Conservation (phyloP, 345 rosid genomes). For the Euphorbia pulcherrima region DNA sequence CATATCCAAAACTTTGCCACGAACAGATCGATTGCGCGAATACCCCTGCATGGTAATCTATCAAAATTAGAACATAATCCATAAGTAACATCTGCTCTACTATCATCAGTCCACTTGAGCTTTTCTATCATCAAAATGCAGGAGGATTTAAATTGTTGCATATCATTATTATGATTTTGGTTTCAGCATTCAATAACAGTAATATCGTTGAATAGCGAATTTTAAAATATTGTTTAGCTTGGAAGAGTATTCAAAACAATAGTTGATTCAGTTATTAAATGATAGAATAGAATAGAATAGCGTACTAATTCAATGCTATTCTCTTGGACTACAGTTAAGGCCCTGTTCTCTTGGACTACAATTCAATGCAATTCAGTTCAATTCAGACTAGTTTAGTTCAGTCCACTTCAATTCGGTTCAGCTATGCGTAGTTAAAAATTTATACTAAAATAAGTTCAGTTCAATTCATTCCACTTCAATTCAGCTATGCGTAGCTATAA, state of each 20-base stretch:
- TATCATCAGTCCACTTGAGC: background rate
- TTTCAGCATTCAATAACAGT: background rate
- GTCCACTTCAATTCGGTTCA: too few species aligned
- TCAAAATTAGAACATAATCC: background rate
- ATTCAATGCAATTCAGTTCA: too few species aligned
- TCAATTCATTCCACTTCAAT: too few species aligned
- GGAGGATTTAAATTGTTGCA: background rate
- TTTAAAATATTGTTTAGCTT: background rate
- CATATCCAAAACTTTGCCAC: conserved; percentile 27
- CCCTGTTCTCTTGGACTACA: too few species aligned
- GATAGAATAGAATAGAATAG: too few species aligned
- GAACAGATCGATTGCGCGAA: conserved; percentile 26
- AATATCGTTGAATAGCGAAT: background rate
- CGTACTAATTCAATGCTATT: too few species aligned
- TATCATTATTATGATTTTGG: background rate
- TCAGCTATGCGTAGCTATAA: too few species aligned
- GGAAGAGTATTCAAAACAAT: background rate
- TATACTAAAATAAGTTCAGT: too few species aligned
- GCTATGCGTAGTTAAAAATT: too few species aligned
- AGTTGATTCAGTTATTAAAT: too few species aligned
- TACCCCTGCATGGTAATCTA: conserved; percentile 2
- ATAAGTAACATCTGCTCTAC: background rate
- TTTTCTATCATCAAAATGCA: background rate
- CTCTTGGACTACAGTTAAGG: too few species aligned
- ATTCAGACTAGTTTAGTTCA: too few species aligned